Percentiles rank a stretch among this genome's conserved stretches.
Evolutionary conservation across 192 early-diverging fungal species (phyloP).

Genomic region (Coemansia umbellata): DNA sequence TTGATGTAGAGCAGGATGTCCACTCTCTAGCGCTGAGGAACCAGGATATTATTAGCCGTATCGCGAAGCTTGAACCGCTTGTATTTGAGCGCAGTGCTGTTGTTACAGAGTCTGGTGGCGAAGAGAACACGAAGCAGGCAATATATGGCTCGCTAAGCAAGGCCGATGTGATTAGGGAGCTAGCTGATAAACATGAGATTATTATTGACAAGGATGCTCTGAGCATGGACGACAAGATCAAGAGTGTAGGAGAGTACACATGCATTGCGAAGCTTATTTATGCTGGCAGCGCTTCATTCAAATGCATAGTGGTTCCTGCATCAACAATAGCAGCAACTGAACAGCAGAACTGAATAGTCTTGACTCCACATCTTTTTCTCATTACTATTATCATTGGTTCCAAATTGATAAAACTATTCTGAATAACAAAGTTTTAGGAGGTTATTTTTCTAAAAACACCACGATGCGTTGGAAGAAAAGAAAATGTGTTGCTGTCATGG

Average conservation of each 20-base stretch:
- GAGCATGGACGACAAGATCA: conserved; percentile 49
- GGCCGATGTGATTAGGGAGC: conserved; percentile 34
- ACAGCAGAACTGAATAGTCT: background rate
- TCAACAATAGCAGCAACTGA: background rate
- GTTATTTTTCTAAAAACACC: no score
- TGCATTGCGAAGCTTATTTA: conserved; percentile 46
- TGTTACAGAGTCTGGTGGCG: background rate
- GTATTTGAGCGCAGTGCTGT: conserved; percentile 40
- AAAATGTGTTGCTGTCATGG: no score
- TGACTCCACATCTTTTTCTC: no score
- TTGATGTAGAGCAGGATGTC: conserved; percentile 10
- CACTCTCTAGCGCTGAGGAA: conserved; percentile 39
- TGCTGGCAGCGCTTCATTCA: conserved; percentile 39
- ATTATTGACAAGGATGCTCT: conserved; percentile 34
- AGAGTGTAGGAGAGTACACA: conserved; percentile 39
- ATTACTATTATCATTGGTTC: background rate
- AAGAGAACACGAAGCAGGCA: conserved; percentile 8
- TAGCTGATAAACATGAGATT: conserved; percentile 32
- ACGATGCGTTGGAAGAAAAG: no score
- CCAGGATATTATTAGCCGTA: conserved; percentile 25
- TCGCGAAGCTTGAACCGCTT: conserved; percentile 24
- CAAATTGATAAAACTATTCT: no score
- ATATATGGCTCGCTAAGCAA: conserved; percentile 44
- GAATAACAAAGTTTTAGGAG: no score
- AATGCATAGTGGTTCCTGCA: conserved; percentile 19